Evolutionary conservation across 1,284 basidiomycete genomes (phyloP), one percentile per base, ranked within the genome.

Genomic region (Coniferiporia weirii): DNA sequence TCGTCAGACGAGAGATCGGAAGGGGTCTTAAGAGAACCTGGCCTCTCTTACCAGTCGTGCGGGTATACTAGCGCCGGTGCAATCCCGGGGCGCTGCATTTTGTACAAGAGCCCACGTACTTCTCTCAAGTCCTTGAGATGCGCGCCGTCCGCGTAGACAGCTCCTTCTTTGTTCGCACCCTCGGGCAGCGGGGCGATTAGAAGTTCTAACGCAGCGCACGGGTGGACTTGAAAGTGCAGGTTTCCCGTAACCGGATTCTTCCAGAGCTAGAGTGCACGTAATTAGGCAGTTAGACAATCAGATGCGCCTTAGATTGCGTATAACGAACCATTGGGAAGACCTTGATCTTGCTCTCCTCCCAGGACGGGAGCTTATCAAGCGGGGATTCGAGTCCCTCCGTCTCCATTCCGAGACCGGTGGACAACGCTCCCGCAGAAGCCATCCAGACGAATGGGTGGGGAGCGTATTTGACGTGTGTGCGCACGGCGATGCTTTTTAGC

Each of bases 401-500:
- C 72, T 90, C 88, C 64, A 94, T 85, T 0, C 90, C 91, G 1
- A 95, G 76, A 0, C 89, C 91, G 4, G 87, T 91, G 0, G 88
- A 75, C 67, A 83, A 75, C 0, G 89, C 85, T 57, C 79, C 79
- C 1, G 90, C 85, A 43, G 84, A 79, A 0, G 87, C 80, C 90
- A 94, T 95, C 89, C 89, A 93, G 13, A 91, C 84, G 69, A 91
- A 93, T 4, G 89, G 89, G 67, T 91, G 88, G 3, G 89, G 87
- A 0, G 87, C 78, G 67, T 89, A 91, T 63, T 74, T 76, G 49
- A 92, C 87, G 59, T 77, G 81, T 1, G 83, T 75, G 19, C 88
- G 79, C n/a, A 95, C 89, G 0, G 91, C 92, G 20, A 96, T 70
- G 63, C 88, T 91, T 81, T 95, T 93, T 65, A 88, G 74, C 63